Conservation (phyloP, 495 filamentous ascomycete genomes). For the Xylaria sp. region DNA sequence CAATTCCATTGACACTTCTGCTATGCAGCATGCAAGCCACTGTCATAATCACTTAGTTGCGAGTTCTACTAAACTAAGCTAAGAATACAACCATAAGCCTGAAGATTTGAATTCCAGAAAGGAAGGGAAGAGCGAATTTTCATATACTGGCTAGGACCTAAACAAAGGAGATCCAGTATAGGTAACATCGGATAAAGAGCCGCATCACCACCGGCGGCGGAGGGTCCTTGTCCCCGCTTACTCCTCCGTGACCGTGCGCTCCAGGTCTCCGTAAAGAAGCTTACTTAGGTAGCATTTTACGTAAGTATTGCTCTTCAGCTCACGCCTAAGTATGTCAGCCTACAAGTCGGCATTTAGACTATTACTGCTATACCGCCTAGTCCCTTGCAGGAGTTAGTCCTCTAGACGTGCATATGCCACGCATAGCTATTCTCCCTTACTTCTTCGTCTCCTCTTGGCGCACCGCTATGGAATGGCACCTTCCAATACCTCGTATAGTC, state of each 20-base stretch:
- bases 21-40: neutral
- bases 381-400: neutral
- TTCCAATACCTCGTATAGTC: neutral
- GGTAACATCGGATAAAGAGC: neutral
- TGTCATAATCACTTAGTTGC: neutral
- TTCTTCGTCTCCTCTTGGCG: neutral
- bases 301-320: conserved; percentile 7
- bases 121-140: neutral
- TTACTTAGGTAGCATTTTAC: conserved; percentile 6
- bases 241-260: neutral
- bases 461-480: neutral
- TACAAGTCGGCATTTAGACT: neutral
- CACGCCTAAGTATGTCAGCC: neutral
- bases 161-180: neutral
- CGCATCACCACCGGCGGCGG: conserved; percentile 3
- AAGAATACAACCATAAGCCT: neutral
- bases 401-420: neutral
- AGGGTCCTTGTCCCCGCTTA: neutral
- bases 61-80: too few relatives aligned
- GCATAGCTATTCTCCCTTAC: neutral
- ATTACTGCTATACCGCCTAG: neutral
- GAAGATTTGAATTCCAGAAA: neutral
- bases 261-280: neutral
- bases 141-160: neutral
- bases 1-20: neutral